Base-by-base conservation (phyloP, 2,329 filamentous ascomycete genomes). In the Hymenotorrendiella dingleyae region DNA sequence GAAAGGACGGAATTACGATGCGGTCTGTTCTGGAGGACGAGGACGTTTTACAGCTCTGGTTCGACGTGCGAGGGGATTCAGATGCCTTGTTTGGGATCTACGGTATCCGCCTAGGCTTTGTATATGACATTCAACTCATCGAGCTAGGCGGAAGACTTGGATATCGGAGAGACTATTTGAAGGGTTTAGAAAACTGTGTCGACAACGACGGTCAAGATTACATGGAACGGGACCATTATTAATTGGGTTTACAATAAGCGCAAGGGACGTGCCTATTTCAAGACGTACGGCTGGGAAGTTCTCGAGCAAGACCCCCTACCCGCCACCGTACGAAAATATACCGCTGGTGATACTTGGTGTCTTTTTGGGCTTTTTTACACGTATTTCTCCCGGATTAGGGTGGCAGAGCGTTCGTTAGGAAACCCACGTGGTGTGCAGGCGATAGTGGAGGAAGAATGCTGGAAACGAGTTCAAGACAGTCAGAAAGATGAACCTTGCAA, bases 1-100 rank as follows among this genome's bases (percentile, higher is more conserved):
- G 19, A n/a, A 12, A 20, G 9, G n/a, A 22, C 10, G n/a, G n/a
- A n/a, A 27, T 20, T 14, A 32, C 4, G 9, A n/a, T 40, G 2
- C 24, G 20, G 5, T 19, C 39, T 0, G 63, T 78, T 8, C 56
- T 78, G 1, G 69, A 78, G 54, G 65, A 61, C 0, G 10, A 49
- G 0, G 8, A 28, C 0, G 67, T 70, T 9, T 54, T 58, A 0
- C 78, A 79, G 48, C 68, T 71, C 19, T 67, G 79, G 43, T 80
- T 77, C 49, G 75, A 80, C 46, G 63, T 80, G 6, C 70, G 74
- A 3, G 73, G 72, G 46, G 73, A 79, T 49, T 74, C 76, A 0
- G 72, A 79, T 49, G 74, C 75, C 0, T 56, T 81, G 0, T 74
- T 64, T 49, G 53, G 37, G 29, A 68, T 66, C 21, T 77, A 61